Percentiles rank a stretch among this genome's conserved stretches.
Evolutionary conservation across 2,329 filamentous ascomycete genomes (phyloP).

Genomic region (Juglanconis sp.): DNA sequence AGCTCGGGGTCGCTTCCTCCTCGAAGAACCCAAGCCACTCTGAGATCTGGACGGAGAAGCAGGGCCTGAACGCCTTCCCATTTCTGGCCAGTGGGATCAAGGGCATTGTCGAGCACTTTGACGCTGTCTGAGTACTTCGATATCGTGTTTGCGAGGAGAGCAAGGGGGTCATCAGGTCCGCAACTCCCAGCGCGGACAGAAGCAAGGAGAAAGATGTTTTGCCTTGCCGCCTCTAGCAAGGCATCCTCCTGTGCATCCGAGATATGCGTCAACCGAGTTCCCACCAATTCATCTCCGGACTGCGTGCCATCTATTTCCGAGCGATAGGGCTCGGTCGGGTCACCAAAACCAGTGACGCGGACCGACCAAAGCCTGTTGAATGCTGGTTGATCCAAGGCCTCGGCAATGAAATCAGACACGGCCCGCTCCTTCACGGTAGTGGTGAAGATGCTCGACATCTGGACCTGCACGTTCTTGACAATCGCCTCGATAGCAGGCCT

Average conservation of each 20-base stretch:
- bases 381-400: conserved; percentile 4
- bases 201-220: conserved; percentile 15
- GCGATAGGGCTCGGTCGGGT: conserved; percentile 12
- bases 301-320: not conserved
- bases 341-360: conserved; percentile 10
- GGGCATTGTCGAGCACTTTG: not conserved
- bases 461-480: not conserved
- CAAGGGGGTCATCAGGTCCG: not conserved
- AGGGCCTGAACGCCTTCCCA: conserved; percentile 6
- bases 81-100: not conserved
- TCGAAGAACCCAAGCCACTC: conserved; percentile 12
- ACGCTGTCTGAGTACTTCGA: not conserved
- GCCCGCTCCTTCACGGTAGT: not conserved
- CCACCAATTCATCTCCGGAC: not conserved
- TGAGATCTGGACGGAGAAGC: conserved; percentile 12
- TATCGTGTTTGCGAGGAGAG: not conserved
- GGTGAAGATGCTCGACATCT: not conserved
- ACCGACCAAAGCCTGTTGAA: conserved; percentile 8
- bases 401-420: conserved; percentile 4
- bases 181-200: not conserved
- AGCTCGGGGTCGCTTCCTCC: not conserved
- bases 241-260: not conserved
- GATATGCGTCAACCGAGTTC: conserved; percentile 6
- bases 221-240: not conserved
- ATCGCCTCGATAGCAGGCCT: not conserved